Evolutionary conservation across 2,329 filamentous ascomycete genomes (phyloP), one percentile per base, ranked within the genome.

Genomic region (Pezicula neosporulosa): DNA sequence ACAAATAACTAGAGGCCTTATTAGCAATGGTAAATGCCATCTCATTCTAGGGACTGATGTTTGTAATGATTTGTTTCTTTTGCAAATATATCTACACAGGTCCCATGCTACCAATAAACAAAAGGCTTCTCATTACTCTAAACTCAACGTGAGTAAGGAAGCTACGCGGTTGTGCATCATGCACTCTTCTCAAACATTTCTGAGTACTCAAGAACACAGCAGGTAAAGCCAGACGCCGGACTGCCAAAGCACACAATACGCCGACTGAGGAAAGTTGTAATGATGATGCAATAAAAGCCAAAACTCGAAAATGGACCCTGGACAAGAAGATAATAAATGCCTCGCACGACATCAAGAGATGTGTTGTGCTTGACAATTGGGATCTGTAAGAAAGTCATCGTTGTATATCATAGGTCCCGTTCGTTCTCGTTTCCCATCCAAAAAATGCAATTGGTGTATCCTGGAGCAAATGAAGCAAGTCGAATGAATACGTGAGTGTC

Each of bases 371-470:
- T 21, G 19, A 16, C 37, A 39, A 39, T 39, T 16, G 37, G n/a
- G 6, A 13, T 21, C 37, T 12, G 24, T 16, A 44, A 27, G n/a
- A 28, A 30, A 28, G 42, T 44, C 42, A 28, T 44, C 42, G 42
- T n/a, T 44, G 42, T 42, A 24, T 44, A 44, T 44, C 42, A 44
- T 44, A 44, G 27, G 19, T 58, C 58, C 51, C 52, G 30, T 33
- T 33, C 30, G 30, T 13, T 33, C 60, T 63, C 63, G 55, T 66
- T 42, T 65, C 61, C 63, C 63, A 64, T 65, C 63, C 59, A 64
- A 63, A 63, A 59, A 61, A 66, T 65, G 63, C 58, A 62, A 43
- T 18, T 35, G 28, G 51, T 57, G 51, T 59, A 56, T 54, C 47
- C 55, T 56, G 58, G 51, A 62, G 59, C 57, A 62, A 62, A 38